These are phyloP conservation scores for Spongospora subterranea DNA, from an alignment of 208 protist species.

Conservation along the genomic window DNA sequence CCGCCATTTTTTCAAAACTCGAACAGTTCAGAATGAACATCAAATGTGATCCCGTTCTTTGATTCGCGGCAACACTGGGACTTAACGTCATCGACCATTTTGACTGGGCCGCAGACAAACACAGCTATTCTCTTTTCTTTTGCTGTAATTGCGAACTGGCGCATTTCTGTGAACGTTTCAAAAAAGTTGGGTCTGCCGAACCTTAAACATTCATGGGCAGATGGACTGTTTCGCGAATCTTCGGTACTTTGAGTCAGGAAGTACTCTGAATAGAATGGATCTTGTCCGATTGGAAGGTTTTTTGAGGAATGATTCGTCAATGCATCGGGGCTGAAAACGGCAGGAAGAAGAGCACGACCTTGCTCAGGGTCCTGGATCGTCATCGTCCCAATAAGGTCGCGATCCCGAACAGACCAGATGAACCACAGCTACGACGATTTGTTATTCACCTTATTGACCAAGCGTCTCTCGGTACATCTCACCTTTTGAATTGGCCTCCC, in stretches of 20 bases:
- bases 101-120: not conserved
- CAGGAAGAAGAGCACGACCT: not conserved
- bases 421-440: not conserved
- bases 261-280: not conserved
- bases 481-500: not conserved
- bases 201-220: not conserved
- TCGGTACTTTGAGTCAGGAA: not conserved
- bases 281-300: not conserved
- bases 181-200: not conserved
- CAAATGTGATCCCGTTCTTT: not conserved
- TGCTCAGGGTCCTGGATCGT: not conserved
- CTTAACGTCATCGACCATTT: not conserved
- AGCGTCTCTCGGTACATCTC: not conserved
- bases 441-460: not conserved
- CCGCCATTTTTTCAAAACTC: not conserved
- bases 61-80: not conserved
- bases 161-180: not conserved
- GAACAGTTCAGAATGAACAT: not conserved
- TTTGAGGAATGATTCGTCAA: not conserved
- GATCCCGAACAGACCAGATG: conserved; percentile 43
- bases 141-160: not conserved
- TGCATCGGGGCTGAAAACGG: not conserved
- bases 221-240: not conserved
- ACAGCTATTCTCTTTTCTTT: not conserved
- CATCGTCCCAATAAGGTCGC: not conserved